phyloP scores from a whole-genome alignment of 768 basidiomycete species.

The Russula foetens region DNA sequence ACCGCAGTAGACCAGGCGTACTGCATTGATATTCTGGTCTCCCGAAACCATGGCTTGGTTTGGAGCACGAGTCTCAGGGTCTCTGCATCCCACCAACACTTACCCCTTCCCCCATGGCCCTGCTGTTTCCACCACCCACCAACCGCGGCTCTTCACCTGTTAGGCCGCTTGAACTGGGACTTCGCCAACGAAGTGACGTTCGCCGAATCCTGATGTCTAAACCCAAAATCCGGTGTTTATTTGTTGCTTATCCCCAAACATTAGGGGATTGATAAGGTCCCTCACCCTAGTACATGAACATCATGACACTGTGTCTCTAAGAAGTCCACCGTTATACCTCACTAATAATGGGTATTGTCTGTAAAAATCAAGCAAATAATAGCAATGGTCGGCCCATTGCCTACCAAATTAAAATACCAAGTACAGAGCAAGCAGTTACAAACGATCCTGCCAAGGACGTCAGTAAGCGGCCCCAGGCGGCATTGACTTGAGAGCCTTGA shows the following conservation, averaged over 20 bases:
- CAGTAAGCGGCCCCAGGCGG: neutral
- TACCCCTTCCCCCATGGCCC: neutral
- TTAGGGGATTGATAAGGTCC: too few species aligned
- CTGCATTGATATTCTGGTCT: too few species aligned
- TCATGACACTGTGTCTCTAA: too few species aligned
- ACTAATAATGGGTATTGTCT: too few species aligned
- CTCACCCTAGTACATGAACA: too few species aligned
- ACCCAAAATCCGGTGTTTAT: neutral
- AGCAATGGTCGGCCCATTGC: neutral
- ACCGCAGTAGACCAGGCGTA: too few species aligned
- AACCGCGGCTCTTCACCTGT: neutral
- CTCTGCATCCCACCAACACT: neutral
- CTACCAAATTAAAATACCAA: neutral
- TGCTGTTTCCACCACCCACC: neutral
- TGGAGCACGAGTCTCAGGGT: neutral
- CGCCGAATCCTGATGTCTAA: neutral
- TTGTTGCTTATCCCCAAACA: too few species aligned
- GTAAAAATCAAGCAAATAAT: too few species aligned
- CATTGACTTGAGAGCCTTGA: slow-evolving; percentile 5
- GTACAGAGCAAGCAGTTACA: neutral
- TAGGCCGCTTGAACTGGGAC: neutral
- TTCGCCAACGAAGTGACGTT: neutral
- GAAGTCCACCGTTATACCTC: too few species aligned
- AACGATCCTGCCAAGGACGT: neutral
- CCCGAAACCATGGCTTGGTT: too few species aligned